Percentiles rank a stretch among this genome's conserved stretches.
Evolutionary conservation across 2,329 filamentous ascomycete species (phyloP).

Genomic region (Dendrostoma leiphaemia): DNA sequence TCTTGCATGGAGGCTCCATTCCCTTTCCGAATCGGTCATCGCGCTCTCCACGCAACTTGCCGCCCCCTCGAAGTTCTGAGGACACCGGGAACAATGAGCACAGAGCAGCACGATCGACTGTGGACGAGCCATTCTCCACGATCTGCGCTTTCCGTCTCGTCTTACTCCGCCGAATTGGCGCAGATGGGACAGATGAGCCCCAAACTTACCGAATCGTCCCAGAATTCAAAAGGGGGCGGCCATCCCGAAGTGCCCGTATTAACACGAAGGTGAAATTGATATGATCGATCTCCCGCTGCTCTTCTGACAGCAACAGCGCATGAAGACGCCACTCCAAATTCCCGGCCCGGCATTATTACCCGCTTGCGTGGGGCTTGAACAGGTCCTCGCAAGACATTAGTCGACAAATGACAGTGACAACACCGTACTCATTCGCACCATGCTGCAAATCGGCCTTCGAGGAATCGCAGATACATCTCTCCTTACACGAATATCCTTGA

Average conservation of each 20-base stretch:
- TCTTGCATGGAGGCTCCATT: too few species aligned
- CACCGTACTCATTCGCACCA: too few species aligned
- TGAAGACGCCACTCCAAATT: conserved; percentile 3
- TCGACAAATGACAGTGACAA: neutral
- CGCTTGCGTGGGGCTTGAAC: neutral
- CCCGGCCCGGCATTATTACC: conserved; percentile 7
- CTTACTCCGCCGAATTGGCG: conserved; percentile 4
- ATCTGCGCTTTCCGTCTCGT: conserved; percentile 8
- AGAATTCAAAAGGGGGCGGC: conserved; percentile 7
- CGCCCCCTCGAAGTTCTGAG: neutral
- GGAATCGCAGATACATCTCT: too few species aligned
- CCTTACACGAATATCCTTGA: too few species aligned
- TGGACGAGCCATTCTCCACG: too few species aligned
- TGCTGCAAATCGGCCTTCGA: too few species aligned
- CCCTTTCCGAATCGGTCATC: too few species aligned
- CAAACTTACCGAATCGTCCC: conserved; percentile 1
- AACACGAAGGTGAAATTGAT: conserved; percentile 1
- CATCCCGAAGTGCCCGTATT: conserved; percentile 12
- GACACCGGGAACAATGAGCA: neutral
- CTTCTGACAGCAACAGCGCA: conserved; percentile 6
- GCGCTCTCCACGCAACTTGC: neutral
- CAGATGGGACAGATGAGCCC: neutral
- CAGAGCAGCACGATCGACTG: too few species aligned
- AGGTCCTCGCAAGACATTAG: neutral
- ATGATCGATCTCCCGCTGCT: conserved; percentile 14